phyloP scores from a whole-genome alignment of 2,329 filamentous ascomycete genomes.

The Microascus cirrosus region DNA sequence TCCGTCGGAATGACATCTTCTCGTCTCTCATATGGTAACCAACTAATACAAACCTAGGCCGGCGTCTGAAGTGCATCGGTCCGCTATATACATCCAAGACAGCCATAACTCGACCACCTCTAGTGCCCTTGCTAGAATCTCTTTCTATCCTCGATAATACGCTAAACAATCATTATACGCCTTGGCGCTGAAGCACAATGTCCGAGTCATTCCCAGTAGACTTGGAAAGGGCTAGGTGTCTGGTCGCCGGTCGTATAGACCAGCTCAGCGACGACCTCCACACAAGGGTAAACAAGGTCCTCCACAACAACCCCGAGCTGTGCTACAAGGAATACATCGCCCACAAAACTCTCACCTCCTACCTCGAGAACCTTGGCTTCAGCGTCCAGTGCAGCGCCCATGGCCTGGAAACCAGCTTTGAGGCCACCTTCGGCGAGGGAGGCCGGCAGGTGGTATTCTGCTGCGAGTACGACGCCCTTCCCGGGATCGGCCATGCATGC shows the following conservation, averaged over 20 bases:
- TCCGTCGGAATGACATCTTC: too few species aligned
- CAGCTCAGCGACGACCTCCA: not conserved
- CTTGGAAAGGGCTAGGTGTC: not conserved
- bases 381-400: slow-evolving; percentile 17
- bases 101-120: too few species aligned
- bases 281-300: not conserved
- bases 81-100: too few species aligned
- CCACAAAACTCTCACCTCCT: slow-evolving; percentile 13
- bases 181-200: not conserved
- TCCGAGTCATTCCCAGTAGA: not conserved
- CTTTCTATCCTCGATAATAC: not conserved
- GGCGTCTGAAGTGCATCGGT: too few species aligned
- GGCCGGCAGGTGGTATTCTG: slow-evolving; percentile 21
- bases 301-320: slow-evolving; percentile 16
- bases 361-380: slow-evolving; percentile 12
- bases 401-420: slow-evolving; percentile 20
- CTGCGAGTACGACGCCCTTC: slow-evolving; percentile 33
- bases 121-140: too few species aligned
- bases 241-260: not conserved
- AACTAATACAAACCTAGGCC: too few species aligned
- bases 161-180: not conserved
- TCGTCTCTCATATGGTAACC: too few species aligned
- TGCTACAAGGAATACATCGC: slow-evolving; percentile 17
- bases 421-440: slow-evolving; percentile 14
- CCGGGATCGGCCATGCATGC: slow-evolving; percentile 31